Evolutionary conservation across 2,329 filamentous ascomycete genomes (phyloP).

Genomic region (Pseudopyrenochaeta lycopersici): DNA sequence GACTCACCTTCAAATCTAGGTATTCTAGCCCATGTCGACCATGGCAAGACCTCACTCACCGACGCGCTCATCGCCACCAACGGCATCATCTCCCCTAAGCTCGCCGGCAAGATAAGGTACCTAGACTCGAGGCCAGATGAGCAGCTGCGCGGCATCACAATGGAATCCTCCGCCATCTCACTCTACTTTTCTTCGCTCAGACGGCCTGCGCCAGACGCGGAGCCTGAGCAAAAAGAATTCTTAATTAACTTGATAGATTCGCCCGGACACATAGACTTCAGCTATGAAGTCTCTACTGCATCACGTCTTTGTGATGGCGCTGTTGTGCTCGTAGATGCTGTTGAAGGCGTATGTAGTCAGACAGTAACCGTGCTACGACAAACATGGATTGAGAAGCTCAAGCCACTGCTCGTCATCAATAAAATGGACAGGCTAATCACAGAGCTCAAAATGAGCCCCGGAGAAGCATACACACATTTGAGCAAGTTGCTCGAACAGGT

Average conservation of each 20-base stretch:
- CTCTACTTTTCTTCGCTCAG: conserved; percentile 93
- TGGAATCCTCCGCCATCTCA: conserved; percentile 98
- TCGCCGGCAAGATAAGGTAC: conserved; percentile 97
- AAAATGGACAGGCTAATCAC: conserved; percentile 97
- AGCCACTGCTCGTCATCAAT: conserved; percentile 94
- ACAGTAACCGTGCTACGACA: conserved; percentile 96
- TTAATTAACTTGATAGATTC: conserved; percentile 98
- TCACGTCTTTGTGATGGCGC: conserved; percentile 94
- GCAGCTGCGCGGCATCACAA: conserved; percentile 96
- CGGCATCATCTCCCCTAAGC: conserved; percentile 97
- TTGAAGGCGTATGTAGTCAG: conserved; percentile 98
- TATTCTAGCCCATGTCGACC: conserved; percentile 95
- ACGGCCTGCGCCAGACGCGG: conserved; percentile 71
- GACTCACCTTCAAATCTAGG: conserved; percentile 71
- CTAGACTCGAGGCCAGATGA: conserved; percentile 96
- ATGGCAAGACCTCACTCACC: conserved; percentile 97
- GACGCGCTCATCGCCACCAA: conserved; percentile 97
- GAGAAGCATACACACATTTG: conserved; percentile 88
- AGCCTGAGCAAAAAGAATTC: conserved; percentile 83
- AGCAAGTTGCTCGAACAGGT: conserved; percentile 93
- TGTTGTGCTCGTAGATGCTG: conserved; percentile 92
- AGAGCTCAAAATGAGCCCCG: conserved; percentile 91
- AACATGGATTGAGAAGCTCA: conserved; percentile 94
- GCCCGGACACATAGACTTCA: conserved; percentile 98
- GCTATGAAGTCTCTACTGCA: conserved; percentile 95